phyloP scores from a whole-genome alignment of 2,329 filamentous ascomycete species.

The Aspergillus sp. region DNA sequence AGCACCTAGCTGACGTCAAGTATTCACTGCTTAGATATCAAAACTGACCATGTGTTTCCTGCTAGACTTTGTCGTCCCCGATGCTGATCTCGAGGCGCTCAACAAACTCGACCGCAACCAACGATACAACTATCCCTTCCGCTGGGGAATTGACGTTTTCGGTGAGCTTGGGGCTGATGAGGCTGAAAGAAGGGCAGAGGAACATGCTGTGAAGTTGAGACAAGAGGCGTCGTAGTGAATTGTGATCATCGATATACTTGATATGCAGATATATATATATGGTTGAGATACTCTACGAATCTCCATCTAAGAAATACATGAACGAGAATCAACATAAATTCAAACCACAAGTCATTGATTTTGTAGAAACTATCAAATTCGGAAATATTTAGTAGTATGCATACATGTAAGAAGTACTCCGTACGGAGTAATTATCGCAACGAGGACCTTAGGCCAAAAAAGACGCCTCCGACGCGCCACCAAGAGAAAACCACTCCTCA shows the following conservation, averaged over 20 bases:
- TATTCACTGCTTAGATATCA: not conserved
- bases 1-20: not conserved
- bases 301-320: too few species aligned
- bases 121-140: constrained; percentile 33
- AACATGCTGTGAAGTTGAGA: constrained; percentile 21
- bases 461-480: too few species aligned
- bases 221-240: not conserved
- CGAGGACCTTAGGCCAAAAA: too few species aligned
- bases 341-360: too few species aligned
- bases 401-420: too few species aligned
- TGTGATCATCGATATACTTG: too few species aligned
- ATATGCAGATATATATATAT: not conserved
- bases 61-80: constrained; percentile 28
- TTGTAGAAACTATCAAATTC: too few species aligned
- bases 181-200: constrained; percentile 24
- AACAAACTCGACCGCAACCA: constrained; percentile 32
- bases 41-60: not conserved
- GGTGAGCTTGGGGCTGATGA: constrained; percentile 30
- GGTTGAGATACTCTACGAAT: too few species aligned
- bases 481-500: too few species aligned
- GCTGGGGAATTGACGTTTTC: constrained; percentile 36
- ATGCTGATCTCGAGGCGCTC: constrained; percentile 28
- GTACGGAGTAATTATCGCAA: too few species aligned
- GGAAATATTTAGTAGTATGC: too few species aligned
- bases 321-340: too few species aligned